A percentile compares a stretch with the other conserved stretches of the same genome.
phyloP scores from a whole-genome alignment of 345 rosid species.

The Draba incana region DNA sequence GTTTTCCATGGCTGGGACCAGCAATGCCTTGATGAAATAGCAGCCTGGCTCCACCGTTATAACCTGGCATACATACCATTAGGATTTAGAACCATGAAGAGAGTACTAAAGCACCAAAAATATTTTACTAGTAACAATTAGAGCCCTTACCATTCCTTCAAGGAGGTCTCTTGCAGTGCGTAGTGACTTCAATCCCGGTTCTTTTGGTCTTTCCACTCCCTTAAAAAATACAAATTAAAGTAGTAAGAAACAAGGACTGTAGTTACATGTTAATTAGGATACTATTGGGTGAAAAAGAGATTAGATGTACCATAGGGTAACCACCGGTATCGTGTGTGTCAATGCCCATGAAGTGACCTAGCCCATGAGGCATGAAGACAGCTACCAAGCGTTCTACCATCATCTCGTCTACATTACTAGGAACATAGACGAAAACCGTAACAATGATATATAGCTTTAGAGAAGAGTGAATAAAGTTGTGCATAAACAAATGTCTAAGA shows the following conservation, averaged over 20 bases:
- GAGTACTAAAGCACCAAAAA: background rate
- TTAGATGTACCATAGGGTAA: constrained; percentile 59
- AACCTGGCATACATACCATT: constrained; percentile 52
- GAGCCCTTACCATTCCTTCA: constrained; percentile 75
- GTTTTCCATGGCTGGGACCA: constrained; percentile 67
- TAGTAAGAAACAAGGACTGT: constrained; percentile 12
- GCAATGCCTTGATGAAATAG: constrained; percentile 82
- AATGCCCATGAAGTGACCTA: constrained; percentile 90
- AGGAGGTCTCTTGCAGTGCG: constrained; percentile 73
- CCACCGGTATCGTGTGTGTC: constrained; percentile 98
- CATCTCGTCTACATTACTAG: constrained; percentile 78
- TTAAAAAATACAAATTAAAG: constrained; percentile 36
- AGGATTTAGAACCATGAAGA: background rate
- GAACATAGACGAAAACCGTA: constrained; percentile 12
- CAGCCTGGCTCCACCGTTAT: constrained; percentile 98
- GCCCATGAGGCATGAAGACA: constrained; percentile 95
- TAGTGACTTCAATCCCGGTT: constrained; percentile 77
- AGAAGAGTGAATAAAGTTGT: constrained; percentile 11
- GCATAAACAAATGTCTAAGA: background rate
- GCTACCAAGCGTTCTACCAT: constrained; percentile 80
- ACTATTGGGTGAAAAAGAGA: background rate
- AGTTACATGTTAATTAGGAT: constrained; percentile 8
- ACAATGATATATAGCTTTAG: constrained; percentile 2
- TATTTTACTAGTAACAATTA: background rate
- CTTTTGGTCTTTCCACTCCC: constrained; percentile 72